These are phyloP conservation scores for Diaporthe destruens DNA, from an alignment of 2,329 filamentous ascomycete genomes.

Conservation along the genomic window DNA sequence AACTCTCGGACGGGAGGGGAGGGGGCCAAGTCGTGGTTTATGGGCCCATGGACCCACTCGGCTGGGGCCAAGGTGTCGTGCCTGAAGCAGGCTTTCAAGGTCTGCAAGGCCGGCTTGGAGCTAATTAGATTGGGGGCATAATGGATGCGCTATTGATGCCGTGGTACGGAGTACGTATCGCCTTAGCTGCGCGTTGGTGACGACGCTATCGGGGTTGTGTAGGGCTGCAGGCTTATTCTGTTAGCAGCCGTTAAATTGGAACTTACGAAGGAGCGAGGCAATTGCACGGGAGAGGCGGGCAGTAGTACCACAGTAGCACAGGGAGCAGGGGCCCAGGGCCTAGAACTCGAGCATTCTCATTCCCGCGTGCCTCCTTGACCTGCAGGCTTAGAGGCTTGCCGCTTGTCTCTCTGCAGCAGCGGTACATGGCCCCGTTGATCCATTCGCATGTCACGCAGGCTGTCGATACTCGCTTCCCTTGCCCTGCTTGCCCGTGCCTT, in stretches of 20 bases:
- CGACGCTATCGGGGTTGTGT: no score
- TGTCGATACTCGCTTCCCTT: not conserved
- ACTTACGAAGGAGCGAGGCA: not conserved
- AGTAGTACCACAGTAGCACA: not conserved
- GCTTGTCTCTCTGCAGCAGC: constrained; percentile 17
- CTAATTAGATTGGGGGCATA: constrained; percentile 19
- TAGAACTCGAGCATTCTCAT: constrained; percentile 33
- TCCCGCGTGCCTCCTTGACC: not conserved
- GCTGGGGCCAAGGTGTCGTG: constrained; percentile 32
- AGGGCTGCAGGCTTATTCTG: not conserved
- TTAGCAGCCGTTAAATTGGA: not conserved
- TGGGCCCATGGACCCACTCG: constrained; percentile 24
- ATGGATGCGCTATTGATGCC: not conserved
- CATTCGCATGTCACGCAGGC: constrained; percentile 20
- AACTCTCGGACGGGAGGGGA: not conserved
- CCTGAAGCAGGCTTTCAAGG: constrained; percentile 34
- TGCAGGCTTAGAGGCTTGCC: not conserved
- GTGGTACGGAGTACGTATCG: not conserved
- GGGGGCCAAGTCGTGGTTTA: constrained; percentile 11
- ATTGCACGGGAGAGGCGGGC: not conserved
- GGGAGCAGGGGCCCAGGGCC: constrained; percentile 22
- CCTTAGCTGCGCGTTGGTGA: no score
- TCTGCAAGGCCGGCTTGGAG: constrained; percentile 18
- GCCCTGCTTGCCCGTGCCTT: not conserved
- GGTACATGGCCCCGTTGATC: not conserved